phyloP scores from a whole-genome alignment of 2,329 filamentous ascomycete genomes.

The Bipolaris zeicola region DNA sequence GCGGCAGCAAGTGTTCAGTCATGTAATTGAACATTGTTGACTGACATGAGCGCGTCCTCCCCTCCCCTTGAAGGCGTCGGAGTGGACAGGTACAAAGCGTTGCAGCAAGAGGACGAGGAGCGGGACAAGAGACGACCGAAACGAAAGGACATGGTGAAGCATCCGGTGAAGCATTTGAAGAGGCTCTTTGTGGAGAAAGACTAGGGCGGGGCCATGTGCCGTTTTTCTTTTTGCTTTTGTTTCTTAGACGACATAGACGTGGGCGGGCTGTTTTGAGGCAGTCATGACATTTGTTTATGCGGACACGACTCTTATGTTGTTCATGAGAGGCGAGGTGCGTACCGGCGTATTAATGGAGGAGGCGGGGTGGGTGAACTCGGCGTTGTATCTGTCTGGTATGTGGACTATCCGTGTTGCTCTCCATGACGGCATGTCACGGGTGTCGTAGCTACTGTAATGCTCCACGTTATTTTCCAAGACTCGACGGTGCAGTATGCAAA shows the following conservation, averaged over 20 bases:
- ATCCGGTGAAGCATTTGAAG: constrained; percentile 1
- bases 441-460: constrained; percentile 2
- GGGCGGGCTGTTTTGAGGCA: constrained; percentile 5
- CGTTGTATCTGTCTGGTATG: constrained; percentile 22
- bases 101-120: constrained; percentile 3
- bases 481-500: constrained; percentile 6
- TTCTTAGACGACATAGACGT: constrained; percentile 29
- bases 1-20: constrained; percentile 77
- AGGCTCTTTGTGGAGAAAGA: background rate
- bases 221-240: constrained; percentile 5
- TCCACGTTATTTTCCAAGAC: constrained; percentile 7
- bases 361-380: constrained; percentile 31
- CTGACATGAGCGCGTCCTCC: constrained; percentile 22
- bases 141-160: constrained; percentile 1
- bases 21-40: constrained; percentile 66
- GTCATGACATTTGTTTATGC: constrained; percentile 5
- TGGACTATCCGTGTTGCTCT: background rate
- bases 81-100: constrained; percentile 3
- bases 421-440: constrained; percentile 8
- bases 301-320: background rate
- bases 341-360: constrained; percentile 28
- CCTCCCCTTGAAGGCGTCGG: constrained; percentile 9
- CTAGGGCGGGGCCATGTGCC: constrained; percentile 1
- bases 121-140: constrained; percentile 7
- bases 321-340: constrained; percentile 26